These are phyloP conservation scores for Orbilia javanica DNA, from an alignment of 2,329 filamentous ascomycete genomes.

Conservation along the genomic window DNA sequence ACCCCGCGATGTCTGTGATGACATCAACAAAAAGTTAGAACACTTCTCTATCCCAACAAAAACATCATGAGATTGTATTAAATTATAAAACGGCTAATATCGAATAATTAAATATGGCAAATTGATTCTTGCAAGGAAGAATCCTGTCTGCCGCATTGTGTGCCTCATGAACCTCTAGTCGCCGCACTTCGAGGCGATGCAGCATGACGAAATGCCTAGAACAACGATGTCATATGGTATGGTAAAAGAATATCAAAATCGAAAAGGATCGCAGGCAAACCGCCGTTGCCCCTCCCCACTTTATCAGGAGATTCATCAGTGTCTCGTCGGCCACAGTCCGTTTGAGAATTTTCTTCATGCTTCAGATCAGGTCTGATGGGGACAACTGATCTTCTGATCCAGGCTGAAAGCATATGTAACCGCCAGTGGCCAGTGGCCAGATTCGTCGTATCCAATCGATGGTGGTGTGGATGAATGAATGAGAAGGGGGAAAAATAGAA, in stretches of 20 bases:
- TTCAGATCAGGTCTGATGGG: constrained; percentile 14
- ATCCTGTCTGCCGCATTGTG: constrained; percentile 23
- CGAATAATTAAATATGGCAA: not conserved
- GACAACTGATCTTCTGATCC: constrained; percentile 49
- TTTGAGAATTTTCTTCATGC: constrained; percentile 19
- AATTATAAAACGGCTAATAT: no score
- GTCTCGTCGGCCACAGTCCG: constrained; percentile 40
- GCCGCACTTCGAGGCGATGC: constrained; percentile 16
- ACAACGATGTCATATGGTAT: constrained; percentile 13
- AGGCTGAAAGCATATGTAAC: constrained; percentile 45
- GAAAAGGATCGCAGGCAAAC: not conserved
- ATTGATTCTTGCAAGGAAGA: not conserved
- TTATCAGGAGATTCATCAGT: constrained; percentile 6
- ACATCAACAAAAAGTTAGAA: not conserved
- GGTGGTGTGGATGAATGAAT: constrained; percentile 26
- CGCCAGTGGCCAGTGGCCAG: constrained; percentile 36
- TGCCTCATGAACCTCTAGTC: not conserved
- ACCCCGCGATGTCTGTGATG: not conserved
- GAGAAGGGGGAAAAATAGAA: not conserved
- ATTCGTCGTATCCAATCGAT: constrained; percentile 39
- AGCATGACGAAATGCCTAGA: constrained; percentile 37
- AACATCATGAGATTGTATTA: not conserved
- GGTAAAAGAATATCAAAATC: not conserved
- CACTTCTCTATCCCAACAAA: not conserved
- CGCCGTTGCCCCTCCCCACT: not conserved